Evolutionary conservation across 1,284 basidiomycete species (phyloP), one percentile per base, ranked within the genome.

Genomic region (Apiotrichum gamsii): DNA sequence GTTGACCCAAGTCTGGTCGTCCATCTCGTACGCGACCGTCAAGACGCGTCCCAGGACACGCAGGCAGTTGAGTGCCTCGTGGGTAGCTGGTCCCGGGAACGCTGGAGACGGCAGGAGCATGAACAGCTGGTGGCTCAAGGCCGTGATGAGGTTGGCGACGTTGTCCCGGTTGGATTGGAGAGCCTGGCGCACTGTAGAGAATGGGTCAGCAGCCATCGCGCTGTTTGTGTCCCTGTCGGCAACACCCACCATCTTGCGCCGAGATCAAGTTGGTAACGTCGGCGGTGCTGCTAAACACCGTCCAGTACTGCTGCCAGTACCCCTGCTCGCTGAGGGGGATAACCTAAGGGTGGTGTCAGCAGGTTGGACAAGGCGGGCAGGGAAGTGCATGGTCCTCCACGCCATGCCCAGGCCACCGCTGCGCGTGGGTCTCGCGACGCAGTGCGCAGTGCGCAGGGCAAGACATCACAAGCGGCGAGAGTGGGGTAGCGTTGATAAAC

Each of bases 241-340:
- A n/a, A n/a, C 21, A 75, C 84, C 55, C 74, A 90, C 89, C 80
- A 62, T 93, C 89, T 60, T 87, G 82, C 1, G 85, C 81, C 6
- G 85, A 82, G 56, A 95, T 84, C 48, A 94, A 78, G 21, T 87
- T 85, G 72, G 87, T 88, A 16, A 90, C 87, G 64, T 94, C 90
- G 0, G 87, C 85, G 0, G 87, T 78, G 8, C 85, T 84, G 72
- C 88, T 87, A 67, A 93, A 93, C 10, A 94, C 74, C 30, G 79
- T 73, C 56, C 85, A 82, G 69, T 86, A 95, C 83, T 93, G 65
- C 52, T 88, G 79, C 89, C 89, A 93, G 63, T 91, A 90, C 15
- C 72, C 72, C 15, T 70, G 60, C 64, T 90, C 87, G 8, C 74
- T 78, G 45, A 81, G 76, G 3, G 81, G 67, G 43, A 91, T 90